phyloP scores from a whole-genome alignment of 257 asterid genomes.

The Anisodus acutangulus region DNA sequence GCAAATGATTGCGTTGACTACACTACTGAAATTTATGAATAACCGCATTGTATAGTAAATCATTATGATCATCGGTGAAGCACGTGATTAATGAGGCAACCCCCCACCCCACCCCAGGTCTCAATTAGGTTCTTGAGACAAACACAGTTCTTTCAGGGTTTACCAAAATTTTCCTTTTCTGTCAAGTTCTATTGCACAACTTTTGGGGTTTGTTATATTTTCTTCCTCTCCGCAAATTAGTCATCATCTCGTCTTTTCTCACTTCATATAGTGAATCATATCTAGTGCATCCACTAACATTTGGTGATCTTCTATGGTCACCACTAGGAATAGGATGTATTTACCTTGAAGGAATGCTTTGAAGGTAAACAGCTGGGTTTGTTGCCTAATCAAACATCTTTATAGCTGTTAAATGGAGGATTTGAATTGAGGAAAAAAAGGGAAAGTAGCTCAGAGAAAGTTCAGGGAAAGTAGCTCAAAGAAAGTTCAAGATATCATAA shows the following conservation, averaged over 20 bases:
- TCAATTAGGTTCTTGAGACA: background rate
- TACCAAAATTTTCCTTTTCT: background rate
- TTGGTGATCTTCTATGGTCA: background rate
- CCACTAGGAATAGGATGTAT: background rate
- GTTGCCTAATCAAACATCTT: background rate
- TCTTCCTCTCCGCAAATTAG: background rate
- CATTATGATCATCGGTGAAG: background rate
- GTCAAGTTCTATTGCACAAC: background rate
- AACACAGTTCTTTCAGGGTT: background rate
- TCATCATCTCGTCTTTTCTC: slow-evolving; percentile 10
- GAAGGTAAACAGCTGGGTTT: background rate
- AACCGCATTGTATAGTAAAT: background rate
- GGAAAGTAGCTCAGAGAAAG: background rate
- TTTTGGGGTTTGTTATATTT: background rate
- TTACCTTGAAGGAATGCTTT: background rate
- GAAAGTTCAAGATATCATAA: background rate
- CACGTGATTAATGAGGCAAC: background rate
- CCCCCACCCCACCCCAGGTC: background rate
- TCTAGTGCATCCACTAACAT: background rate
- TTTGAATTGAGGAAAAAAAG: background rate
- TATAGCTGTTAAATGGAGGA: background rate
- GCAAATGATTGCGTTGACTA: background rate
- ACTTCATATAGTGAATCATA: background rate
- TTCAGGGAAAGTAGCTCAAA: background rate
- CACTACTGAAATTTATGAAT: background rate